phyloP scores from a whole-genome alignment of 805 yeast genomes.

The Myxozyma mucilagina region DNA sequence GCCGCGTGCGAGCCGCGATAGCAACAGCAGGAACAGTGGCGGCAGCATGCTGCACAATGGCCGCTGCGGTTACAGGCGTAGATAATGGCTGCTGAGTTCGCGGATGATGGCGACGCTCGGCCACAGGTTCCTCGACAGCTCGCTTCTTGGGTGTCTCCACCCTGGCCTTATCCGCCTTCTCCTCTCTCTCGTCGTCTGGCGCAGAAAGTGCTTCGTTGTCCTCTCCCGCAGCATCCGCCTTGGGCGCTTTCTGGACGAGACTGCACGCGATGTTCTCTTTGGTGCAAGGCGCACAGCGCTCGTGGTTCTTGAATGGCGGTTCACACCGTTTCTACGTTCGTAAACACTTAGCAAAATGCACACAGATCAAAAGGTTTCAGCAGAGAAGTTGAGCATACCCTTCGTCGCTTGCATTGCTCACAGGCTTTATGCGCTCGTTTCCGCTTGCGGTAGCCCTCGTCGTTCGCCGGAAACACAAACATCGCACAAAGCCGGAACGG shows the following conservation, averaged over 20 bases:
- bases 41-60: background rate
- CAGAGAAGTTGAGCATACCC: slow-evolving; percentile 32
- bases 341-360: background rate
- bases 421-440: slow-evolving; percentile 48
- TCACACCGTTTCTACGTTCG: slow-evolving; percentile 37
- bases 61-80: background rate
- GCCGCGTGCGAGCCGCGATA: background rate
- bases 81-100: background rate
- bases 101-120: background rate
- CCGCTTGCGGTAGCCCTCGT: slow-evolving; percentile 45
- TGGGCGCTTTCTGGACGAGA: slow-evolving; percentile 10
- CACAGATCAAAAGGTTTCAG: background rate
- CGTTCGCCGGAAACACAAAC: slow-evolving; percentile 49
- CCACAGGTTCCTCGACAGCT: no score
- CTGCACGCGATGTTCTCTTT: slow-evolving; percentile 39
- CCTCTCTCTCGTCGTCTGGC: background rate
- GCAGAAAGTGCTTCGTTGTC: background rate
- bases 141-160: no score
- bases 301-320: slow-evolving; percentile 35
- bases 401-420: slow-evolving; percentile 44
- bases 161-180: background rate
- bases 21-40: background rate
- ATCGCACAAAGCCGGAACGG: slow-evolving; percentile 26
- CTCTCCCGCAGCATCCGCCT: background rate
- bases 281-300: slow-evolving; percentile 41